Percentiles rank a stretch among this genome's conserved stretches.
Conservation (phyloP, 2,329 filamentous ascomycete genomes). For the Lasiodiplodia citricola region DNA sequence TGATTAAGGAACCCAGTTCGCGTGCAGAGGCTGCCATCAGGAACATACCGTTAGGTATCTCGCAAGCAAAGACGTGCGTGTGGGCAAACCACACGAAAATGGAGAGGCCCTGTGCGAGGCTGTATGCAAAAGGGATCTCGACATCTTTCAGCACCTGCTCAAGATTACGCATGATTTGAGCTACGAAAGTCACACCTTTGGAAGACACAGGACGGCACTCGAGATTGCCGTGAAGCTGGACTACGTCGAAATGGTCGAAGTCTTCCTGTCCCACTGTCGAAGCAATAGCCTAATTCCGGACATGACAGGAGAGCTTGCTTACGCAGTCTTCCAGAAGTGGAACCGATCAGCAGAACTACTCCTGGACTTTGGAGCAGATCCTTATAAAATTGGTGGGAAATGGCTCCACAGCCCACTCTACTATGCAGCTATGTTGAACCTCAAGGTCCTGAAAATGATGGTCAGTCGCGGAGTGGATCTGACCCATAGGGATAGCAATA, state of each 20-base stretch:
- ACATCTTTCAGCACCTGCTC: background rate
- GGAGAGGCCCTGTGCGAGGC: background rate
- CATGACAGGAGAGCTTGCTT: background rate
- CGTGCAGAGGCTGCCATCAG: background rate
- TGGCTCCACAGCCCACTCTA: background rate
- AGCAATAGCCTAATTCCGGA: background rate
- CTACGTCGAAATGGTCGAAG: background rate
- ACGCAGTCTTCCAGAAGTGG: background rate
- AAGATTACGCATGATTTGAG: background rate
- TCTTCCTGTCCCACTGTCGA: background rate
- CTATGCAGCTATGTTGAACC: background rate
- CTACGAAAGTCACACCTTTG: too few species aligned
- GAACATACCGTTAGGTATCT: background rate
- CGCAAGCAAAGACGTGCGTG: background rate
- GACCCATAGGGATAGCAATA: background rate
- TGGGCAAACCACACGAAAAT: background rate
- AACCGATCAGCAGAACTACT: background rate
- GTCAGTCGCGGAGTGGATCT: background rate
- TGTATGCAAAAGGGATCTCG: background rate
- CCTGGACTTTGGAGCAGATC: background rate
- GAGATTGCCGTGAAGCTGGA: background rate
- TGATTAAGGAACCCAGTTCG: background rate
- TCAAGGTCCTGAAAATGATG: background rate
- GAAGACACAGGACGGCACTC: background rate
- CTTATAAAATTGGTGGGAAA: background rate